Evolutionary conservation across 2,329 filamentous ascomycete species (phyloP).

Genomic region (Colletotrichum echinochloae): DNA sequence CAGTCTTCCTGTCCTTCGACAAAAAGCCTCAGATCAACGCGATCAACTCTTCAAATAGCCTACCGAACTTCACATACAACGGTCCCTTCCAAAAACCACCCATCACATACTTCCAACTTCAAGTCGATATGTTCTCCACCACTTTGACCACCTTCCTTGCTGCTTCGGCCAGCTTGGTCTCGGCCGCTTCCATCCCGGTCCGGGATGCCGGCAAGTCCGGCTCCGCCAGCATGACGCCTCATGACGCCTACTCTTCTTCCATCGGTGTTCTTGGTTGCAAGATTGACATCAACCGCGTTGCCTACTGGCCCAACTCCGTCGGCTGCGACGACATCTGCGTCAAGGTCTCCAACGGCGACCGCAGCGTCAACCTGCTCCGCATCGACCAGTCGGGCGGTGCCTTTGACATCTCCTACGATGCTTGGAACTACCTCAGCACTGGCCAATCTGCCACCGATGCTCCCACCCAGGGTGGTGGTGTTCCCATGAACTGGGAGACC

Average conservation of each 20-base stretch:
- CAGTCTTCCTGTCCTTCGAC: constrained; percentile 24
- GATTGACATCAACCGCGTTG: constrained; percentile 70
- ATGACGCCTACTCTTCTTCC: constrained; percentile 67
- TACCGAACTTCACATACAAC: neutral
- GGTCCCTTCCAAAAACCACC: constrained; percentile 15
- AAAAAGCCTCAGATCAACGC: constrained; percentile 11
- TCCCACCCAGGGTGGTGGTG: constrained; percentile 62
- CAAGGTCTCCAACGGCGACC: constrained; percentile 61
- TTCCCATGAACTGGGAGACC: constrained; percentile 63
- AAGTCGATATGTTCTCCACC: constrained; percentile 44
- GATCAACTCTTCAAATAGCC: constrained; percentile 13
- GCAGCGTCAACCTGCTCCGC: constrained; percentile 67
- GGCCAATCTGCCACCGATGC: constrained; percentile 60
- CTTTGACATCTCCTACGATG: constrained; percentile 71
- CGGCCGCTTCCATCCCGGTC: constrained; percentile 45
- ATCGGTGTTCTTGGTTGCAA: constrained; percentile 71
- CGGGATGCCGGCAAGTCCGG: constrained; percentile 42
- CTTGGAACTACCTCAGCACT: constrained; percentile 69
- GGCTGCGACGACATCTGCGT: constrained; percentile 69
- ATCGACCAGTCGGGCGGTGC: constrained; percentile 68
- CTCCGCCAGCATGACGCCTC: constrained; percentile 61
- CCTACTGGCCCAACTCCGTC: constrained; percentile 68
- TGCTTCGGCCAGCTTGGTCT: constrained; percentile 46
- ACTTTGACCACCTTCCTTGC: constrained; percentile 49
- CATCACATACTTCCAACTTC: constrained; percentile 12